Percentiles rank a stretch among this genome's conserved stretches.
These are phyloP conservation scores for Solanum piurae DNA, from an alignment of 257 asterid genomes.

Conservation along the genomic window DNA sequence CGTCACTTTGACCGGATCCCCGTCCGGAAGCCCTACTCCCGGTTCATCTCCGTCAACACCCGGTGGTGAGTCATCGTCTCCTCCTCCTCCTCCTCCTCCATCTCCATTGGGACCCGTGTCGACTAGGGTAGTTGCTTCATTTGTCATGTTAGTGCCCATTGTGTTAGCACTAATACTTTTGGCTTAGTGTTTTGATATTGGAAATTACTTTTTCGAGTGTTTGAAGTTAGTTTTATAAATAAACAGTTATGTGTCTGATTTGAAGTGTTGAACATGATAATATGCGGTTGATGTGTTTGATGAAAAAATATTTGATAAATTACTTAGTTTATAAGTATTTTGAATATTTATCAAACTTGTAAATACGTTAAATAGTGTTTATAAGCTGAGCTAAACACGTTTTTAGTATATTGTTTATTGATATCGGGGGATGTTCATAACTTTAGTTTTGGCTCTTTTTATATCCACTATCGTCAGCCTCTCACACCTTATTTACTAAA, in stretches of 20 bases:
- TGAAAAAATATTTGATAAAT: not conserved
- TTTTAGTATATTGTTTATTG: no score
- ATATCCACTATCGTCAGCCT: not conserved
- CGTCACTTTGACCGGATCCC: not conserved
- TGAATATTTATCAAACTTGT: no score
- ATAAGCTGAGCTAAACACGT: no score
- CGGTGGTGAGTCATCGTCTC: not conserved
- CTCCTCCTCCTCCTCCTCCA: not conserved
- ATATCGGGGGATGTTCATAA: no score
- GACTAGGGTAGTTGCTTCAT: not conserved
- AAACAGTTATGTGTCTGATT: not conserved
- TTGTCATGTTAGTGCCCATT: not conserved
- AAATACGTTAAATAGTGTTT: no score
- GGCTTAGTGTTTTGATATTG: not conserved
- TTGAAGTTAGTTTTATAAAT: not conserved
- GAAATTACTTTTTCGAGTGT: not conserved
- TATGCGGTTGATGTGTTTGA: not conserved
- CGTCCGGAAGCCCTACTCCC: not conserved
- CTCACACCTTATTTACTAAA: not conserved
- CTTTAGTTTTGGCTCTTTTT: not conserved
- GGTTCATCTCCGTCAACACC: not conserved
- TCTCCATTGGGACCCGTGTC: not conserved
- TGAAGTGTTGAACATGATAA: not conserved
- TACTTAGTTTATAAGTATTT: no score
- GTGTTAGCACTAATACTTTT: not conserved